Evolutionary conservation across 2,329 filamentous ascomycete genomes (phyloP), one percentile per base, ranked within the genome.

Genomic region (Sclerotinia trifoliorum): DNA sequence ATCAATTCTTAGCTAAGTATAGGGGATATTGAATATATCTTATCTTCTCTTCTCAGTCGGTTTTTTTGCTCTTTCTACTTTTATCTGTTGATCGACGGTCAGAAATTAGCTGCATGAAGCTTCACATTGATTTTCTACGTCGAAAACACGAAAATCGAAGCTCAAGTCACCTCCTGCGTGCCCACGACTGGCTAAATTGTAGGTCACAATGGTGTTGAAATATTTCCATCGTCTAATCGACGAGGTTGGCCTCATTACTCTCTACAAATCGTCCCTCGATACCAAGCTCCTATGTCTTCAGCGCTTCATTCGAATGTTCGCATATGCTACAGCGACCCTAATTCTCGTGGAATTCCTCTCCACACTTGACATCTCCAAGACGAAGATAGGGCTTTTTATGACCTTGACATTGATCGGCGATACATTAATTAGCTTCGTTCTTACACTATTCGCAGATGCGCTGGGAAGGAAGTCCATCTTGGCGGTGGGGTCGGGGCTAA

Each of bases 341-440:
- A 81, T 88, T 67, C 81, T 88, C 6, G 86, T 86, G 15, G 79
- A 83, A 29, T 88, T 85, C 70, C 81, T 90, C 10, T 79, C 80
- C 19, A 80, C 78, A 2, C 79, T 88, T 1, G 80, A 78, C 11
- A 80, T 84, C 54, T 81, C 84, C 1, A 81, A 86, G 68, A 79
- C 82, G 0, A 79, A 78, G 44, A 85, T 86, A 69, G 88, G 87
- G 3, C 77, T 88, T 0, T 90, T 90, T 78, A 89, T 90, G 87
- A 88, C 86, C 0, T 75, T 89, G 70, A 90, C 88, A 0, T 78
- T 90, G 21, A 78, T 81, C 19, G 88, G 87, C 35, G 88, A 90
- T 75, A 82, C 85, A 5, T 74, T 80, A 54, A 84, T 89, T 70
- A 88, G 86, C 73, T 83, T 88, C 68, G 49, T 85, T 29, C 80